Evolutionary conservation across 2,329 filamentous ascomycete species (phyloP).

Genomic region (Fusarium domesticum): DNA sequence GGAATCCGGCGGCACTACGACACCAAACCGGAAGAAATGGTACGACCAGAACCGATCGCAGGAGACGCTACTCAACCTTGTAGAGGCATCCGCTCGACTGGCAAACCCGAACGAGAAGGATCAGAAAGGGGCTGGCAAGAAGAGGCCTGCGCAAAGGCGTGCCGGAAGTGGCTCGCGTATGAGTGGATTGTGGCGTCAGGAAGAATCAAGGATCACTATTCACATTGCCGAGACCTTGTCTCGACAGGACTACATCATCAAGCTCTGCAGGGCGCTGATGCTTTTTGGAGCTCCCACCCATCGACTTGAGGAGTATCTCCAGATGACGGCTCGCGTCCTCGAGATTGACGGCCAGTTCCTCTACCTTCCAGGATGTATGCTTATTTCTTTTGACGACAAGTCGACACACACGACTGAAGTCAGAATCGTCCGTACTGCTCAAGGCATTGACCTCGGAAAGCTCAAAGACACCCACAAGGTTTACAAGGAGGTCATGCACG

Average conservation of each 20-base stretch:
- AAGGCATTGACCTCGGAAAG: slow-evolving; percentile 60
- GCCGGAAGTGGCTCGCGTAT: slow-evolving; percentile 37
- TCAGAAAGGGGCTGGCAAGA: slow-evolving; percentile 26
- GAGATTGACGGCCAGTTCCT: slow-evolving; percentile 86
- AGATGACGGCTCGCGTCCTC: slow-evolving; percentile 77
- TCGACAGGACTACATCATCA: slow-evolving; percentile 78
- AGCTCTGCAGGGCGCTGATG: slow-evolving; percentile 82
- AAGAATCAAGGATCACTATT: slow-evolving; percentile 46
- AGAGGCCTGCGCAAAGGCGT: slow-evolving; percentile 38
- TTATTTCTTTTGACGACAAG: slow-evolving; percentile 79
- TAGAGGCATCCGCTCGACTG: slow-evolving; percentile 45
- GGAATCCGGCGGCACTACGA: slow-evolving; percentile 40
- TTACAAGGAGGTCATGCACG: slow-evolving; percentile 64
- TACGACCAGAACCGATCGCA: slow-evolving; percentile 47
- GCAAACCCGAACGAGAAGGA: slow-evolving; percentile 33
- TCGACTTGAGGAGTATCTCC: slow-evolving; percentile 84
- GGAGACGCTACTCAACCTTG: slow-evolving; percentile 46
- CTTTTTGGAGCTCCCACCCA: slow-evolving; percentile 85
- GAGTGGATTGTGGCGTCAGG: slow-evolving; percentile 41
- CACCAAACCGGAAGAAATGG: slow-evolving; percentile 46
- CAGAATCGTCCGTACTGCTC: slow-evolving; percentile 57
- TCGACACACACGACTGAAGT: slow-evolving; percentile 65
- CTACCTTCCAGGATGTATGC: slow-evolving; percentile 89
- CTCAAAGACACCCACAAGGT: slow-evolving; percentile 59
- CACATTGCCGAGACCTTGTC: slow-evolving; percentile 66